Evolutionary conservation across 305 asterid species (phyloP).

Genomic region (Rubia balearica): DNA sequence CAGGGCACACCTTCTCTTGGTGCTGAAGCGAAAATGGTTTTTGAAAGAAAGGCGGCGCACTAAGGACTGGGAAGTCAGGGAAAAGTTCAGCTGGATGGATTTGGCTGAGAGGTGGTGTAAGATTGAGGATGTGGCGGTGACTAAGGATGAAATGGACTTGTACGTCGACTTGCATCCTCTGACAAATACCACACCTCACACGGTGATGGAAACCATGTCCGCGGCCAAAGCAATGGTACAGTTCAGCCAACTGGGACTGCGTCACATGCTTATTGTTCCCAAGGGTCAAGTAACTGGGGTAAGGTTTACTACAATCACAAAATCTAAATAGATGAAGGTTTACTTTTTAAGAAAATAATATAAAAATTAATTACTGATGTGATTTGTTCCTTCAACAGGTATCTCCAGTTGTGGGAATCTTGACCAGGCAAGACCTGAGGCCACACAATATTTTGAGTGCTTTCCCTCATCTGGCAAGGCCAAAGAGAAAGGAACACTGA

Average conservation of each 20-base stretch:
- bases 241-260: slow-evolving; percentile 81
- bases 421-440: slow-evolving; percentile 90
- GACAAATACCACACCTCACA: slow-evolving; percentile 78
- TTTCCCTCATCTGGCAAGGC: slow-evolving; percentile 61
- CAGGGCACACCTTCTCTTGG: slow-evolving; percentile 68
- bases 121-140: slow-evolving; percentile 59
- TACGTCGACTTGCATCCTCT: slow-evolving; percentile 76
- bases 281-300: slow-evolving; percentile 80
- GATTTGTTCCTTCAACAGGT: slow-evolving; percentile 33
- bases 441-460: slow-evolving; percentile 73
- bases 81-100: slow-evolving; percentile 66
- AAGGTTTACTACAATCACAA: slow-evolving; percentile 12
- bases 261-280: slow-evolving; percentile 79
- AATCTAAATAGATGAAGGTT: background rate
- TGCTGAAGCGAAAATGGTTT: slow-evolving; percentile 81
- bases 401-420: slow-evolving; percentile 71
- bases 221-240: slow-evolving; percentile 89
- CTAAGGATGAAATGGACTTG: slow-evolving; percentile 72
- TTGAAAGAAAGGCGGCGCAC: slow-evolving; percentile 54
- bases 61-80: slow-evolving; percentile 79
- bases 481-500: slow-evolving; percentile 44
- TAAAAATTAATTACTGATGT: slow-evolving; percentile 14
- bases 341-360: background rate
- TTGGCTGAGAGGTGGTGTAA: slow-evolving; percentile 67
- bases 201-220: slow-evolving; percentile 76